Conservation (phyloP, 2,329 filamentous ascomycete genomes). For the Davidsoniella virescens region DNA sequence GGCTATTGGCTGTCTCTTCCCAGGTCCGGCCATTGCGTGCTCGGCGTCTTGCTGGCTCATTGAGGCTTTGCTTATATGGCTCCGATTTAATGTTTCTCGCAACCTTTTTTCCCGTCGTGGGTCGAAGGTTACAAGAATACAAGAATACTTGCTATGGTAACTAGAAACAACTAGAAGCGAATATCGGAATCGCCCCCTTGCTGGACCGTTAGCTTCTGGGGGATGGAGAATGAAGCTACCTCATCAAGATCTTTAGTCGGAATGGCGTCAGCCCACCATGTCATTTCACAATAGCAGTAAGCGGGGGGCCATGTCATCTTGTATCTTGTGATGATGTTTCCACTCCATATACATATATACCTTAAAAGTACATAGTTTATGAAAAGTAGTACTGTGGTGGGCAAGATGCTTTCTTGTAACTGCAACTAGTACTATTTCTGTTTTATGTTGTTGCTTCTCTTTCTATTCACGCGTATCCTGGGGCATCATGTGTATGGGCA, state of each 20-base stretch:
- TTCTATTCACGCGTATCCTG: no score
- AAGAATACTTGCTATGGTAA: not conserved
- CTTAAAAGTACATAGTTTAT: no score
- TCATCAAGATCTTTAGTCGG: not conserved
- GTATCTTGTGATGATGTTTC: no score
- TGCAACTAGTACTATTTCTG: no score
- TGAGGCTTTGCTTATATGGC: not conserved
- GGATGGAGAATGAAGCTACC: not conserved
- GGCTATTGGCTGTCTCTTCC: not conserved
- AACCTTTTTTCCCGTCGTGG: not conserved
- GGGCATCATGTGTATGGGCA: no score
- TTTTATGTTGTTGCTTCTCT: no score
- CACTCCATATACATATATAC: no score
- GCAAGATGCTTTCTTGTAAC: no score
- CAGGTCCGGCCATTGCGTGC: constrained; percentile 9
- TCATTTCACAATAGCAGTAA: not conserved
- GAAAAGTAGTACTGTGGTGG: no score
- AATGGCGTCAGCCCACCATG: constrained; percentile 12
- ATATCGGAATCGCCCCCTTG: no score
- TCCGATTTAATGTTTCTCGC: not conserved
- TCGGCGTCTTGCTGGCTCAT: not conserved
- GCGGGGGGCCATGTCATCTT: no score
- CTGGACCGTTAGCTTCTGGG: not conserved
- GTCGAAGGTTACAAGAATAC: not conserved
- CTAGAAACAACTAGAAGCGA: no score